These are phyloP conservation scores for Glaciozyma martinii DNA, from an alignment of 768 basidiomycete genomes.

Conservation along the genomic window DNA sequence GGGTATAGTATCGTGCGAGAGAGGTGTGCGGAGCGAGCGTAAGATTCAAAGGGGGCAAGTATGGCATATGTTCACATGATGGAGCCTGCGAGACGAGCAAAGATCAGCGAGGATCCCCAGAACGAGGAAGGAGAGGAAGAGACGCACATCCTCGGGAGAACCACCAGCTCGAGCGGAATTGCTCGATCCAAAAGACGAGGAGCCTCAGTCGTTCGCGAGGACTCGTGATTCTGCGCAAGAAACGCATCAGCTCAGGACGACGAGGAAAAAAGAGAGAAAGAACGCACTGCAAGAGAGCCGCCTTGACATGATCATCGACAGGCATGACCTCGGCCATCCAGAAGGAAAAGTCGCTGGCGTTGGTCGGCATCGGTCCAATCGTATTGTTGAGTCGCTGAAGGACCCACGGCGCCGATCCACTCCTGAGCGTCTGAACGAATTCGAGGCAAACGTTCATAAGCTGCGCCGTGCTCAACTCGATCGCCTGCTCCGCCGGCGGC, in stretches of 20 bases:
- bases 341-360: slow-evolving; percentile 31
- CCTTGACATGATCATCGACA: slow-evolving; percentile 88
- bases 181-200: slow-evolving; percentile 91
- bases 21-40: not conserved
- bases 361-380: slow-evolving; percentile 32
- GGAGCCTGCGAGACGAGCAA: not conserved
- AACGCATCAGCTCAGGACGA: not conserved
- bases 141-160: slow-evolving; percentile 33
- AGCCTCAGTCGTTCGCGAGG: slow-evolving; percentile 67
- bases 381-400: slow-evolving; percentile 44
- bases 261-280: not conserved
- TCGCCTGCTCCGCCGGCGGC: not conserved
- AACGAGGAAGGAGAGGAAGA: not conserved
- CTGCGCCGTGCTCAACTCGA: slow-evolving; percentile 47
- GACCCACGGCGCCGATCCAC: slow-evolving; percentile 83
- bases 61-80: not conserved
- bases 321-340: slow-evolving; percentile 57
- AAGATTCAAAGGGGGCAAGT: not conserved
- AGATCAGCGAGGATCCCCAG: not conserved
- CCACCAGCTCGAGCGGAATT: slow-evolving; percentile 54
- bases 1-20: not conserved
- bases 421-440: slow-evolving; percentile 55
- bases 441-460: slow-evolving; percentile 53
- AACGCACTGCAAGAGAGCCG: slow-evolving; percentile 57
- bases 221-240: slow-evolving; percentile 46